A percentile compares a stretch with the other conserved stretches of the same genome.
phyloP scores from a whole-genome alignment of 495 filamentous ascomycete genomes.

The Aspergillus indologenus region DNA sequence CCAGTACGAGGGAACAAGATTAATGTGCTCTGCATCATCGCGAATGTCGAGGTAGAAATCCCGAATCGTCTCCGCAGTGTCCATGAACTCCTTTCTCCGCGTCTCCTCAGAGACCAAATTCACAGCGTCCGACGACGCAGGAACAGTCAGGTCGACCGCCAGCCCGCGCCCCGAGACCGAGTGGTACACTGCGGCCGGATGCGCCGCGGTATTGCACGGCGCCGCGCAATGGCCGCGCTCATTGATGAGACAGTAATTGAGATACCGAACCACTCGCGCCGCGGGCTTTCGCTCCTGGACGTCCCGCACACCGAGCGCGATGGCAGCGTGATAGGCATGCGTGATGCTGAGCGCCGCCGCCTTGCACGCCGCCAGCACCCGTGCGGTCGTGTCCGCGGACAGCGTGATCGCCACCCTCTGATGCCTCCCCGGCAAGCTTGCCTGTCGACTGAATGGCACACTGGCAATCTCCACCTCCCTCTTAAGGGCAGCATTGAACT shows the following conservation, averaged over 20 bases:
- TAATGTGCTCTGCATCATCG: constrained; percentile 23
- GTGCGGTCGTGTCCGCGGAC: constrained; percentile 11
- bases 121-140: not conserved
- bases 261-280: constrained; percentile 21
- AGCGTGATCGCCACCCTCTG: constrained; percentile 24
- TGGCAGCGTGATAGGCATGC: constrained; percentile 30
- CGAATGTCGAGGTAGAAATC: constrained; percentile 27
- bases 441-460: constrained; percentile 14
- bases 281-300: constrained; percentile 9
- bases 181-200: constrained; percentile 26
- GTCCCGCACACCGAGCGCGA: constrained; percentile 21
- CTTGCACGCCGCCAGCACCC: constrained; percentile 16
- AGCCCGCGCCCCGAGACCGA: constrained; percentile 26
- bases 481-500: constrained; percentile 15
- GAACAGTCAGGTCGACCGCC: constrained; percentile 21
- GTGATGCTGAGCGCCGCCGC: constrained; percentile 18
- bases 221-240: constrained; percentile 21
- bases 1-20: constrained; percentile 29
- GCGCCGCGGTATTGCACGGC: constrained; percentile 21
- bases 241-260: constrained; percentile 27
- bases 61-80: constrained; percentile 18
- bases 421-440: constrained; percentile 19
- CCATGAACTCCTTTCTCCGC: constrained; percentile 12
- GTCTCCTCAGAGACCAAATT: not conserved
- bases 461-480: constrained; percentile 20